Evolutionary conservation across 257 asterid genomes (phyloP).

Genomic region (Nicotiana paniculata): DNA sequence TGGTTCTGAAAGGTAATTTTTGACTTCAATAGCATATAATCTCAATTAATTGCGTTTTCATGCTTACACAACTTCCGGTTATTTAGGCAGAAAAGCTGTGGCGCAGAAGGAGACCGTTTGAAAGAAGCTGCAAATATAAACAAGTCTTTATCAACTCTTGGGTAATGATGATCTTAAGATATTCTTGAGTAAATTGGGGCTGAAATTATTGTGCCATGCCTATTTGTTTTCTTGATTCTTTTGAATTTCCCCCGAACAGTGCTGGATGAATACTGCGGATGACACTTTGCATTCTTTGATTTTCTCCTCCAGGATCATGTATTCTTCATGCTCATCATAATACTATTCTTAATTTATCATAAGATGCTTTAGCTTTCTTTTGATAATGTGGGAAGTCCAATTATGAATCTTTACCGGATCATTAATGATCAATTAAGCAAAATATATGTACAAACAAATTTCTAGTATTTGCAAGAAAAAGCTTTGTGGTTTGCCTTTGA

Average conservation of each 20-base stretch:
- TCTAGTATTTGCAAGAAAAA: neutral
- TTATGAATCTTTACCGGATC: neutral
- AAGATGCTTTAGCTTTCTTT: neutral
- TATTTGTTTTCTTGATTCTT: neutral
- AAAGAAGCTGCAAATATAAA: constrained; percentile 89
- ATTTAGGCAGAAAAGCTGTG: constrained; percentile 81
- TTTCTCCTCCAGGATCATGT: neutral
- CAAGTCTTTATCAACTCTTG: constrained; percentile 81
- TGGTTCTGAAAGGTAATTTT: constrained; percentile 82
- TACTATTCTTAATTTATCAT: neutral
- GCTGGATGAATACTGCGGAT: neutral
- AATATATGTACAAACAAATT: neutral
- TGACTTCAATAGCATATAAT: constrained; percentile 6
- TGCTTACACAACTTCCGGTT: constrained; percentile 11
- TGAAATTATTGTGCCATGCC: neutral
- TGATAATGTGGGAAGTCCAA: neutral
- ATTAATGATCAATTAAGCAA: neutral
- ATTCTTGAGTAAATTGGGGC: neutral
- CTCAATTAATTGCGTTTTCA: constrained; percentile 9
- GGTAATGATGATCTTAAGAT: constrained; percentile 37
- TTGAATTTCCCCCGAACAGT: neutral
- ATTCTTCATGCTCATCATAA: neutral
- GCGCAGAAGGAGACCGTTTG: constrained; percentile 85
- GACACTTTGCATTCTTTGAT: neutral
- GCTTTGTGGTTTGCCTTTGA: neutral